Evolutionary conservation across 2,329 filamentous ascomycete genomes (phyloP), one percentile per base, ranked within the genome.

Genomic region (Thelonectria olida): DNA sequence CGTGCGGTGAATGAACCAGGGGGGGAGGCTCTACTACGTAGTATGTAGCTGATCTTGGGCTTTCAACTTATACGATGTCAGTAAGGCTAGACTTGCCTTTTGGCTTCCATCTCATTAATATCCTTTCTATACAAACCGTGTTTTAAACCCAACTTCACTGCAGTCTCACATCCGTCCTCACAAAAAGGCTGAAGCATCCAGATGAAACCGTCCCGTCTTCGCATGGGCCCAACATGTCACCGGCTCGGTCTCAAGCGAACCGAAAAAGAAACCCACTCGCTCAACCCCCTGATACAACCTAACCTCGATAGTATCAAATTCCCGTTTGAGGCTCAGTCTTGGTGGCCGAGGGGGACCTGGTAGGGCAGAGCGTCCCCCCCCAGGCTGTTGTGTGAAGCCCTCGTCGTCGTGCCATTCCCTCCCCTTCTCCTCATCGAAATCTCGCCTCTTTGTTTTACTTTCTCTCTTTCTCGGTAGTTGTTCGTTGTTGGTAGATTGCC

Each of bases 321-420:
- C 49, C 65, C 61, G 68, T 70, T 67, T 69, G 68, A 71, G 68
- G 58, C 67, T 71, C 65, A 67, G 67, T 61, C 54, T n/a, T n/a
- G n/a, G n/a, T n/a, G n/a, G n/a, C n/a, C 17, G 31, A 7, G 17
- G 4, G 22, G 22, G 36, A 22, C 10, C 36, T 22, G 27, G 31
- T 23, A 15, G 31, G 31, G 23, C n/a, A 34, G 38, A 28, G 19
- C n/a, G 34, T 48, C 25, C 36, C 38, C 28, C 47, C n/a, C 15
- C 36, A n/a, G n/a, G n/a, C n/a, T n/a, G n/a, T n/a, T n/a, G n/a
- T n/a, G n/a, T n/a, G n/a, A n/a, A n/a, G n/a, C n/a, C n/a, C n/a
- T n/a, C n/a, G n/a, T 57, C 62, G 62, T 69, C 62, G 61, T 66
- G 63, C 64, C 64, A 60, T 65, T 62, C 47, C n/a, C n/a, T 22